These are phyloP conservation scores for Aspergillus sp. DNA, from an alignment of 2,329 filamentous ascomycete genomes.

Conservation along the genomic window DNA sequence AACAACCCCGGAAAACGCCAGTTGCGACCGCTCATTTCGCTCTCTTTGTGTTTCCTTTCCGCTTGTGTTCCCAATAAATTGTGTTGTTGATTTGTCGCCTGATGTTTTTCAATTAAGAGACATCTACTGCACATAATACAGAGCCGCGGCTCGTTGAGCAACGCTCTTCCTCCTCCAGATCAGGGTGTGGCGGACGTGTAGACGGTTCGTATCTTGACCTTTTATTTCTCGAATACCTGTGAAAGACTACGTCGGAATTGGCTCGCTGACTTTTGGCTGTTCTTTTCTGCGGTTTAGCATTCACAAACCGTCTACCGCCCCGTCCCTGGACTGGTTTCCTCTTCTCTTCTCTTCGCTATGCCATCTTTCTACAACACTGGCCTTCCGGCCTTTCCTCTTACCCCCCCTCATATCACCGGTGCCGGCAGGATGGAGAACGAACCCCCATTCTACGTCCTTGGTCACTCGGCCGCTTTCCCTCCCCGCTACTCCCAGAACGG, in stretches of 20 bases:
- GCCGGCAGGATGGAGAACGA: conserved; percentile 40
- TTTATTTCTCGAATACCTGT: conserved; percentile 1
- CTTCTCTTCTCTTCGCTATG: conserved; percentile 30
- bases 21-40: conserved; percentile 26
- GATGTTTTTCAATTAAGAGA: conserved; percentile 44
- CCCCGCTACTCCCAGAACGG: conserved; percentile 45
- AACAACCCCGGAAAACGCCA: conserved; percentile 16
- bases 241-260: conserved; percentile 3
- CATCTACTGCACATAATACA: conserved; percentile 27
- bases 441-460: conserved; percentile 39
- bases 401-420: conserved; percentile 41
- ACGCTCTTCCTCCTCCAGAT: conserved; percentile 39
- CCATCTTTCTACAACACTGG: conserved; percentile 44
- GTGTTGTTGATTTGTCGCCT: conserved; percentile 30
- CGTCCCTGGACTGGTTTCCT: conserved; percentile 35
- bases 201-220: conserved; percentile 38
- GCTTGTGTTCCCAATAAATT: conserved; percentile 2
- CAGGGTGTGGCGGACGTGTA: conserved; percentile 42
- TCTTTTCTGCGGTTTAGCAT: conserved; percentile 17
- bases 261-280: conserved; percentile 22
- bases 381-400: conserved; percentile 43
- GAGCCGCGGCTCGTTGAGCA: conserved; percentile 44
- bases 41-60: conserved; percentile 22
- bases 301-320: conserved; percentile 34
- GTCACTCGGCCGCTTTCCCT: conserved; percentile 38